phyloP scores from a whole-genome alignment of 2,329 filamentous ascomycete species.

The Fonsecaea pedrosoi region DNA sequence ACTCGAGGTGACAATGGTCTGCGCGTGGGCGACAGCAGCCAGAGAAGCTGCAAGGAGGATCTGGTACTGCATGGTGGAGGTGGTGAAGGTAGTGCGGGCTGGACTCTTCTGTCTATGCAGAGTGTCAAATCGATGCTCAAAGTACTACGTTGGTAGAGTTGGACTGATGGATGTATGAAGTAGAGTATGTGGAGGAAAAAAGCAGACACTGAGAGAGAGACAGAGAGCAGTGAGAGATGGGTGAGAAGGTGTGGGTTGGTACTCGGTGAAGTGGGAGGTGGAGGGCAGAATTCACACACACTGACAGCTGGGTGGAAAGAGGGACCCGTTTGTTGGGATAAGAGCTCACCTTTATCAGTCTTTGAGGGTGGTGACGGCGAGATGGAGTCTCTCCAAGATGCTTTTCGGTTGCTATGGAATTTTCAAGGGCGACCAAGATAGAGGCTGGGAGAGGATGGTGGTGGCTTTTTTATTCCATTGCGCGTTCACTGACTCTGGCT shows the following conservation, averaged over 20 bases:
- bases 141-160: conserved; percentile 24
- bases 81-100: conserved; percentile 16
- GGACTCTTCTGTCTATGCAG: conserved; percentile 27
- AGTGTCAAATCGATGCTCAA: conserved; percentile 33
- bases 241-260: conserved; percentile 16
- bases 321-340: not conserved
- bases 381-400: not conserved
- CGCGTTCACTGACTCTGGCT: conserved; percentile 1
- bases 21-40: conserved; percentile 32
- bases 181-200: conserved; percentile 23
- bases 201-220: conserved; percentile 1
- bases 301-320: conserved; percentile 13
- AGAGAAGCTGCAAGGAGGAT: conserved; percentile 36
- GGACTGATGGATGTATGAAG: conserved; percentile 10
- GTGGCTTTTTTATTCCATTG: conserved; percentile 21
- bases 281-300: conserved; percentile 22
- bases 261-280: conserved; percentile 1
- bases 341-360: conserved; percentile 16
- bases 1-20: conserved; percentile 36
- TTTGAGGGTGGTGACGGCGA: conserved; percentile 9
- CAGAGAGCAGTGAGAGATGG: conserved; percentile 20
- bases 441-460: conserved; percentile 6
- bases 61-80: conserved; percentile 38
- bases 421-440: conserved; percentile 10
- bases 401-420: conserved; percentile 16